Percentiles rank a stretch among this genome's conserved stretches.
These are phyloP conservation scores for Citrus sp. DNA, from an alignment of 345 rosid species.

Conservation along the genomic window DNA sequence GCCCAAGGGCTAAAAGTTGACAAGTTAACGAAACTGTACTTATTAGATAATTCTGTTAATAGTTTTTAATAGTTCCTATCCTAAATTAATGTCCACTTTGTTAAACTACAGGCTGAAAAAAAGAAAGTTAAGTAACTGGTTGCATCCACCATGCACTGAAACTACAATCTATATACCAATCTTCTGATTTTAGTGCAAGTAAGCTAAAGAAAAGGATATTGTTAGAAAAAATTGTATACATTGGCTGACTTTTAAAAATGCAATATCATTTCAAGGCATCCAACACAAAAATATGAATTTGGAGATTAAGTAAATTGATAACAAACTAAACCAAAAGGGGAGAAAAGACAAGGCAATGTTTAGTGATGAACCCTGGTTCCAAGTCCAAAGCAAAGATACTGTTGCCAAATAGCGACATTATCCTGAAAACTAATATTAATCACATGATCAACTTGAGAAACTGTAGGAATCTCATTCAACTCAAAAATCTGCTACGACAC, in stretches of 20 bases:
- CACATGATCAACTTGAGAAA: neutral
- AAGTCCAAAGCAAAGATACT: neutral
- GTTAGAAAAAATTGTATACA: neutral
- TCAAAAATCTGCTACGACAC: neutral
- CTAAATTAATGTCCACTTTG: neutral
- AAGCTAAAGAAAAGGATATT: neutral
- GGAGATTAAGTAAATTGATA: neutral
- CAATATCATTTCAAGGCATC: neutral
- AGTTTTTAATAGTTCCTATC: neutral
- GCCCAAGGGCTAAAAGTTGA: neutral
- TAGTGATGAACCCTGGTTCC: neutral
- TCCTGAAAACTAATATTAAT: neutral
- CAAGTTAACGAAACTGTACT: neutral
- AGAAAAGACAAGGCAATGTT: neutral
- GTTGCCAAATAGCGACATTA: neutral
- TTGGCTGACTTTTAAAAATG: neutral
- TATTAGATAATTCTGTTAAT: neutral
- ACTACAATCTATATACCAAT: neutral
- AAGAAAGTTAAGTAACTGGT: neutral
- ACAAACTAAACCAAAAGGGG: neutral
- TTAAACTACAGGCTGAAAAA: neutral
- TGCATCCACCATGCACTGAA: neutral
- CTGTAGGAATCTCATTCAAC: neutral
- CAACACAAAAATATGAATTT: neutral
- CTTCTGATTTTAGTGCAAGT: neutral